Evolutionary conservation across 2,329 filamentous ascomycete species (phyloP).

Genomic region (Botryotinia narcissicola): DNA sequence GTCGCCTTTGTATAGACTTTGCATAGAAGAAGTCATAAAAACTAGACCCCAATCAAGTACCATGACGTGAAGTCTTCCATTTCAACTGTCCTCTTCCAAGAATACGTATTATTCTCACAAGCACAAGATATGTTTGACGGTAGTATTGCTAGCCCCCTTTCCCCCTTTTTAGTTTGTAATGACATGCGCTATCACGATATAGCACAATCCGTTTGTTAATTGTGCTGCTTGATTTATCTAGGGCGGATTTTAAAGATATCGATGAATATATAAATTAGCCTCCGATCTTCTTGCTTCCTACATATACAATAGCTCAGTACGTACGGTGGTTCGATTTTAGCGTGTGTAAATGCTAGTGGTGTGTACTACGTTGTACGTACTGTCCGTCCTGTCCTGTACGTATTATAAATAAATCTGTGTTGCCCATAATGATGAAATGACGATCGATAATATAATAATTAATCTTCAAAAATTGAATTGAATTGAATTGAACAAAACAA

Average conservation of each 20-base stretch:
- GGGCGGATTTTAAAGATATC: background rate
- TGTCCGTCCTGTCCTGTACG: background rate
- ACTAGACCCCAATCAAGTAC: too few species aligned
- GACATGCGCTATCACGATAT: background rate
- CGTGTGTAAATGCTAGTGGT: background rate
- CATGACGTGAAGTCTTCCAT: too few species aligned
- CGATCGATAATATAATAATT: background rate
- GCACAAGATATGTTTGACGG: background rate
- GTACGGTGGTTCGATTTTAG: background rate
- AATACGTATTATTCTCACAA: background rate
- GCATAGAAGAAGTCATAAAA: background rate
- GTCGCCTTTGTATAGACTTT: too few species aligned
- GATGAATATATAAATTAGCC: background rate
- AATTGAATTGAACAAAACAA: background rate
- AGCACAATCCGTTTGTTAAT: background rate
- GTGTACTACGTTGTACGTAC: background rate
- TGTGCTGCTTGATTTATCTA: background rate
- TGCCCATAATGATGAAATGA: conserved; percentile 6
- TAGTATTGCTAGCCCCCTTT: background rate
- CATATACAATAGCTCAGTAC: too few species aligned
- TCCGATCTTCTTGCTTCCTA: background rate
- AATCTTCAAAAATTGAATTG: background rate
- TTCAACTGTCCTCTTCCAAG: background rate
- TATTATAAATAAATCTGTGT: background rate
- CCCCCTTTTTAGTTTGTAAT: background rate